Base-by-base conservation (phyloP, 2,329 filamentous ascomycete species). In the Acrodontium crateriforme region DNA sequence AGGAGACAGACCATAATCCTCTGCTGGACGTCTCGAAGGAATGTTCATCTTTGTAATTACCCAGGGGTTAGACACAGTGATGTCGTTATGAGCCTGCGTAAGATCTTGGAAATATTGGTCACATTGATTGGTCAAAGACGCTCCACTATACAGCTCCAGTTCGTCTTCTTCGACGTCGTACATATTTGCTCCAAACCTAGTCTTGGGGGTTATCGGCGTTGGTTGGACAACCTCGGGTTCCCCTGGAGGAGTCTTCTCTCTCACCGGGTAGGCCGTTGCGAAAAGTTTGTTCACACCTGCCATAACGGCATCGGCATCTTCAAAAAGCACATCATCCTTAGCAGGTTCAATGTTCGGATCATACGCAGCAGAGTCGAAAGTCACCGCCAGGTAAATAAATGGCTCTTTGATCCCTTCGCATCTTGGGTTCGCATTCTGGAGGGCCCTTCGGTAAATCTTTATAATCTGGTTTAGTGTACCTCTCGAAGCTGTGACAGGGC, bases 301-400 rank as follows among this genome's bases (percentile, higher is more conserved):
- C 4, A 72, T 18, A 3, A 76, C 41, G 0, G 44, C 12, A 3
- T 49, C 42, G 2, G 74, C 66, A 27, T 80, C 58, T 4, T 58
- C 59, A 43, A 85, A 83, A 1, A 82, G 44, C 2, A 85, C 64
- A 41, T 82, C 71, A 31, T 81, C 71, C 46, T 85, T 85, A 3
- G 70, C 60, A 3, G 78, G 69, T 34, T 82, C 72, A 5, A 84
- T 53, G 39, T 84, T 85, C 2, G 65, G 60, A 51, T 85, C 79
- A 42, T 85, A 85, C 32, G 61, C 73, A 16, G 63, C 63, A 1
- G 56, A 46, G 0, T 70, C 65, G 42, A 77, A 84, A 9, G 48
- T 49, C 16, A 85, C 71, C 31, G 72, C 67, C 19, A 85, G 51
- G 21, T 62, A 62, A 21, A 83, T 51, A 44, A 84, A 83, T 0